Conservation (phyloP, 805 yeast genomes). For the Metschnikowia kunwiensis region DNA sequence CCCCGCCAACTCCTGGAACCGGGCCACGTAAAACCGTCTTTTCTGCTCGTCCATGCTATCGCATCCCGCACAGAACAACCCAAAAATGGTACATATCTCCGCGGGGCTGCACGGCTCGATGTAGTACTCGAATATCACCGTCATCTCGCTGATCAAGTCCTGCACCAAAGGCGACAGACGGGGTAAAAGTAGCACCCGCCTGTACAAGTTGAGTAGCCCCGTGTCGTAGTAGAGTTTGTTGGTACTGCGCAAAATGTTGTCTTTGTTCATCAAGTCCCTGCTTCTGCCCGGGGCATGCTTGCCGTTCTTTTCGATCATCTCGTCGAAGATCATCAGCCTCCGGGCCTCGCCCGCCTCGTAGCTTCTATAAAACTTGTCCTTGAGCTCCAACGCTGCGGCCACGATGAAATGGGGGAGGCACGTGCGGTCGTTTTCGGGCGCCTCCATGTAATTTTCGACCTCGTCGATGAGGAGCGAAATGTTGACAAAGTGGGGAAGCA, state of each 20-base stretch:
- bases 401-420: constrained; percentile 25
- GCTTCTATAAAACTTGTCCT: constrained; percentile 12
- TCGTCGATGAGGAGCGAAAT: constrained; percentile 37
- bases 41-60: constrained; percentile 42
- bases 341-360: constrained; percentile 17
- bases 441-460: constrained; percentile 22
- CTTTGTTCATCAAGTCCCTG: constrained; percentile 26
- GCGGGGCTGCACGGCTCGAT: constrained; percentile 48
- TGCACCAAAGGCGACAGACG: constrained; percentile 46
- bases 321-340: constrained; percentile 13
- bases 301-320: constrained; percentile 14
- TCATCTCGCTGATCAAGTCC: constrained; percentile 42
- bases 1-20: constrained; percentile 41
- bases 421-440: constrained; percentile 10
- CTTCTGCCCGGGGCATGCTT: constrained; percentile 1
- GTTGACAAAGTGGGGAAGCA: constrained; percentile 56
- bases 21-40: constrained; percentile 34
- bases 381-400: constrained; percentile 38
- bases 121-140: constrained; percentile 31
- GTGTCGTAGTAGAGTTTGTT: constrained; percentile 51
- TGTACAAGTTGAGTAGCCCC: constrained; percentile 54
- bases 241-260: constrained; percentile 41
- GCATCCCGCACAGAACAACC: constrained; percentile 57
- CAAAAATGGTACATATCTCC: constrained; percentile 54
- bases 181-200: constrained; percentile 52